Conservation (phyloP, 1,284 basidiomycete species). For the Austroboletus olivaceoglutinosus region DNA sequence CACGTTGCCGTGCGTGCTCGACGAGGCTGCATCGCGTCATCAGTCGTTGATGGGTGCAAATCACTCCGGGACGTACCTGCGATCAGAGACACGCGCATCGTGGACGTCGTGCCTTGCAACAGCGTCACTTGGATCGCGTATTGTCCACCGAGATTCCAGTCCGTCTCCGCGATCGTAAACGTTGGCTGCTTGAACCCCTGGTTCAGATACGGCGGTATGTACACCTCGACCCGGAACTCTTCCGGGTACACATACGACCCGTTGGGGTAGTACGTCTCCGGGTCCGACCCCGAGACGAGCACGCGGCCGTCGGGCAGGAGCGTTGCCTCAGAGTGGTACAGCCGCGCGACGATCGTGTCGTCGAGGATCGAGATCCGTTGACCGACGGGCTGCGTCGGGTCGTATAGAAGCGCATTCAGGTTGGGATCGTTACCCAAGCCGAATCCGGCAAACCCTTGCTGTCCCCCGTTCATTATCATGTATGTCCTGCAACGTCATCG, state of each 20-base stretch:
- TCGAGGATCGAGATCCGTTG: conserved; percentile 65
- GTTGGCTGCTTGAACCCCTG: conserved; percentile 55
- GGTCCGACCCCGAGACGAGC: conserved; percentile 73
- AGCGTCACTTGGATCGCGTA: conserved; percentile 55
- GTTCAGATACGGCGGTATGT: conserved; percentile 70
- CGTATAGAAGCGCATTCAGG: conserved; percentile 62
- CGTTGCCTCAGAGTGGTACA: conserved; percentile 79
- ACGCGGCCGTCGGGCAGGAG: conserved; percentile 69
- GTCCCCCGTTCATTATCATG: conserved; percentile 66
- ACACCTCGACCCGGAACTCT: conserved; percentile 75
- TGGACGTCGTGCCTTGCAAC: conserved; percentile 53
- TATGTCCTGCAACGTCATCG: conserved; percentile 50
- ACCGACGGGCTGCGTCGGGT: conserved; percentile 57
- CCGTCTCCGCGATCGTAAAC: conserved; percentile 54
- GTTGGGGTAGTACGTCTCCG: conserved; percentile 46
- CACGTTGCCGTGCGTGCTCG: conserved; percentile 76
- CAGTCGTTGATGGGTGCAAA: background rate
- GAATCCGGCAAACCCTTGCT: conserved; percentile 70
- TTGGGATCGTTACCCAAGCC: conserved; percentile 67
- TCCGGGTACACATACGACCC: conserved; percentile 49
- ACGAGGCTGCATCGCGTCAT: too few relatives aligned
- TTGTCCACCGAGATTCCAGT: conserved; percentile 56
- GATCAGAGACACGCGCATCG: conserved; percentile 57
- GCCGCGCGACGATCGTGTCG: conserved; percentile 71
- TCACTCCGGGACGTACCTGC: background rate